Evolutionary conservation across 345 rosid genomes (phyloP).

Genomic region (Eucalyptus grandis): DNA sequence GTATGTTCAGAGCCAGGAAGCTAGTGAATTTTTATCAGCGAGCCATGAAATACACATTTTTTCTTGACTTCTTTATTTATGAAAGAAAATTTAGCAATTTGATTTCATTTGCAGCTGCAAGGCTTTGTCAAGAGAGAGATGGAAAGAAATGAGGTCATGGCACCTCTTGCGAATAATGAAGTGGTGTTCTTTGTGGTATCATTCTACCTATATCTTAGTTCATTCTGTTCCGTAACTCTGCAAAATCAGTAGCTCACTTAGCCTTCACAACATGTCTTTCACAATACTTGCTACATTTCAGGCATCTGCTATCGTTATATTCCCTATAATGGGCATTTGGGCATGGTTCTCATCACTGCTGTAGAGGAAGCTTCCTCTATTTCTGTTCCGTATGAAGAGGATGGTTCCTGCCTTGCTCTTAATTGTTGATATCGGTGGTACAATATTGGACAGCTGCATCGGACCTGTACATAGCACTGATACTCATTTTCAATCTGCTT

Average conservation of each 20-base stretch:
- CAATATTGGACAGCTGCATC: neutral
- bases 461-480: neutral
- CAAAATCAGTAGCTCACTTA: neutral
- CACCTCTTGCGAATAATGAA: slow-evolving; percentile 45
- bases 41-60: neutral
- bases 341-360: slow-evolving; percentile 24
- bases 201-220: neutral
- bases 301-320: slow-evolving; percentile 68
- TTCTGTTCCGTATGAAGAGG: neutral
- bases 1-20: neutral
- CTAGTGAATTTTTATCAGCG: neutral
- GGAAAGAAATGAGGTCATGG: slow-evolving; percentile 49
- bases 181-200: slow-evolving; percentile 71
- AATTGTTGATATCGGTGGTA: neutral
- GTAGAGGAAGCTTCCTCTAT: neutral
- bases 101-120: slow-evolving; percentile 43
- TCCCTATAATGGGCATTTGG: slow-evolving; percentile 66
- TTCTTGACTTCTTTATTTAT: neutral
- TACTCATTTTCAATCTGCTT: neutral
- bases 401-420: neutral
- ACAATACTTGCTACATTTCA: slow-evolving; percentile 9
- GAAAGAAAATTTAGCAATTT: neutral
- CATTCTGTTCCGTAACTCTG: neutral
- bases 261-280: neutral
- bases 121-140: slow-evolving; percentile 48